These are phyloP conservation scores for Byssochlamys sp. DNA, from an alignment of 2,329 filamentous ascomycete genomes.

Conservation along the genomic window DNA sequence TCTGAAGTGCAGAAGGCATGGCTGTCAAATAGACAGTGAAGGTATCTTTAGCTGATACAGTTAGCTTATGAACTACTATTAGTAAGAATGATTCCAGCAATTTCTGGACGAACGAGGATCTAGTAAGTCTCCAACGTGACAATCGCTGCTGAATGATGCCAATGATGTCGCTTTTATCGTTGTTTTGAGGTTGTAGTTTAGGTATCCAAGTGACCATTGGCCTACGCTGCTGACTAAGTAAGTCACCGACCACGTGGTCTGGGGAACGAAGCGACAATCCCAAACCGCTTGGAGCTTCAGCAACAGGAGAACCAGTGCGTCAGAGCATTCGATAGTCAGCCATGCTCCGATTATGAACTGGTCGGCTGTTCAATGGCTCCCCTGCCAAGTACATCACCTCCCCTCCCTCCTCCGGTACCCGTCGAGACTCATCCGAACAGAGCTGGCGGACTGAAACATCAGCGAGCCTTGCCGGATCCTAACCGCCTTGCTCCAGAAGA, in stretches of 20 bases:
- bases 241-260: neutral
- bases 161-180: neutral
- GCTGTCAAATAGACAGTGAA: neutral
- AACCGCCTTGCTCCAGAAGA: conserved; percentile 73
- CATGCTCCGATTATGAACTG: conserved; percentile 22
- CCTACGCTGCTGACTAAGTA: neutral
- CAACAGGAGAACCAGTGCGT: neutral
- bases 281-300: neutral
- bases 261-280: neutral
- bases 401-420: conserved; percentile 35
- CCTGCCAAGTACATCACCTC: conserved; percentile 21
- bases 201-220: neutral
- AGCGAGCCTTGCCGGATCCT: conserved; percentile 45
- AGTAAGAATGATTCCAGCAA: too few species aligned
- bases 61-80: neutral
- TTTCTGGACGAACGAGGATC: too few species aligned
- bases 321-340: conserved; percentile 2
- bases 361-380: conserved; percentile 23
- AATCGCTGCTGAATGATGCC: too few species aligned
- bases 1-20: neutral
- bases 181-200: neutral
- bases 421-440: conserved; percentile 40
- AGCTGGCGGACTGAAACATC: conserved; percentile 25
- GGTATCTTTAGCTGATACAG: neutral
- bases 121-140: too few species aligned